phyloP scores from a whole-genome alignment of 805 yeast genomes.

The Wickerhamiella brachini region DNA sequence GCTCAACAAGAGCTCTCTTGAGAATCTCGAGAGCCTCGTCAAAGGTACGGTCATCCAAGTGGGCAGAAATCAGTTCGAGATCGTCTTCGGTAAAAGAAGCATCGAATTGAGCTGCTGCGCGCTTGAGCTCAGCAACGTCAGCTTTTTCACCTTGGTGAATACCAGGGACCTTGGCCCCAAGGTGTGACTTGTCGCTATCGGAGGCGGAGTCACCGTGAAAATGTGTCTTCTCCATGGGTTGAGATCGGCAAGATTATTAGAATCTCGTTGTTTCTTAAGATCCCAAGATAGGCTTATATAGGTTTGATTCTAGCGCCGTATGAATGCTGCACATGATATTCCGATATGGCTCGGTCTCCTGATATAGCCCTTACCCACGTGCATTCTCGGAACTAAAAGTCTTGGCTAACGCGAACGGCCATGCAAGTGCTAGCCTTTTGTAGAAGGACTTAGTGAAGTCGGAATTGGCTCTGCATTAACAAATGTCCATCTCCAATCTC shows the following conservation, averaged over 20 bases:
- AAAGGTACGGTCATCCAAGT: slow-evolving; percentile 18
- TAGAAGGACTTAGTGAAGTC: too few species aligned
- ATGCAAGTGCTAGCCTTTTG: too few species aligned
- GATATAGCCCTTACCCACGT: background rate
- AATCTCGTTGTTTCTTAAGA: background rate
- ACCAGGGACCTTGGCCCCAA: background rate
- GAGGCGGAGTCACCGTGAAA: background rate
- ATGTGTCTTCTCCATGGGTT: background rate
- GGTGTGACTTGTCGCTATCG: background rate
- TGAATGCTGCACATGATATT: background rate
- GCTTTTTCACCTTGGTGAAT: background rate
- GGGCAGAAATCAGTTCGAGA: slow-evolving; percentile 8
- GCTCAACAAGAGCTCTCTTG: slow-evolving; percentile 28
- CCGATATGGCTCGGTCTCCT: background rate
- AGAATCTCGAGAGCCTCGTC: slow-evolving; percentile 32
- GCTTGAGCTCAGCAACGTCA: background rate
- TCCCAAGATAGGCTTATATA: background rate
- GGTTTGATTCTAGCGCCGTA: background rate
- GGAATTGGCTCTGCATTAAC: too few species aligned
- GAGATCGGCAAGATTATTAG: background rate
- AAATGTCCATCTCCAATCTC: too few species aligned
- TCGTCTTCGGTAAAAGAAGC: slow-evolving; percentile 4
- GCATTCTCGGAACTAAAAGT: background rate
- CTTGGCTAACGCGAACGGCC: background rate
- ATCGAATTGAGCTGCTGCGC: background rate